phyloP scores from a whole-genome alignment of 192 early-diverging fungal species.

The Gaertneriomyces sp. region DNA sequence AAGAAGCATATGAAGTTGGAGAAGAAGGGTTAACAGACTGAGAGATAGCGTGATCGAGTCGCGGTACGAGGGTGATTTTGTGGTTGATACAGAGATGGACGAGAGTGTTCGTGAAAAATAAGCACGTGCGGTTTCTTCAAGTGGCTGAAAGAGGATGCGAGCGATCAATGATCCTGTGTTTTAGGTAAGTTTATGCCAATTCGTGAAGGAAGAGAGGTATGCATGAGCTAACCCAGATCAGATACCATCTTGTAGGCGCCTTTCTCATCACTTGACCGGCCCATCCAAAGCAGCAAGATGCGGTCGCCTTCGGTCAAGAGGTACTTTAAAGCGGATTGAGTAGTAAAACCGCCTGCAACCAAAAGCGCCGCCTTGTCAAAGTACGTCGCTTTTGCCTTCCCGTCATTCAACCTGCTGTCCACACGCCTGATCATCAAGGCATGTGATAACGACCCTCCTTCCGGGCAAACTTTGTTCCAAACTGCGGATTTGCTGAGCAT shows the following conservation, averaged over 20 bases:
- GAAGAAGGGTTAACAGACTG: conserved; percentile 30
- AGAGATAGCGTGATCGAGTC: not conserved
- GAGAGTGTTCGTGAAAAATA: conserved; percentile 72
- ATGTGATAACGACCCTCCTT: too few species aligned
- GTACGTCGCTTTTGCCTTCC: conserved; percentile 31
- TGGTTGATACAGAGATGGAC: not conserved
- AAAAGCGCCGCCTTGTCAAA: conserved; percentile 60
- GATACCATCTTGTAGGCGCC: conserved; percentile 35
- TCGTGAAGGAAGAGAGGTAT: not conserved
- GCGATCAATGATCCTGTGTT: conserved; percentile 76
- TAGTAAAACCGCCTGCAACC: conserved; percentile 73
- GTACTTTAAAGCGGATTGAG: conserved; percentile 90
- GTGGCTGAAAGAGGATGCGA: conserved; percentile 84
- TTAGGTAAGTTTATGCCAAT: not conserved
- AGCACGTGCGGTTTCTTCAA: conserved; percentile 87
- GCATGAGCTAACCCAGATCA: conserved; percentile 30
- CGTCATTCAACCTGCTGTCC: too few species aligned
- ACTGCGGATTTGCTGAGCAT: not conserved
- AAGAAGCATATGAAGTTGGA: conserved; percentile 65
- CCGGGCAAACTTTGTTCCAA: too few species aligned
- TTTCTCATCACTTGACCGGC: conserved; percentile 24
- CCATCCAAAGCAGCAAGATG: conserved; percentile 56
- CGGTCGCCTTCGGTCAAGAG: conserved; percentile 95
- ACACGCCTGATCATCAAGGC: too few species aligned
- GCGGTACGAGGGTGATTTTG: too few species aligned